Evolutionary conservation across 2,329 filamentous ascomycete genomes (phyloP).

Genomic region (Tolypocladium inflatum): DNA sequence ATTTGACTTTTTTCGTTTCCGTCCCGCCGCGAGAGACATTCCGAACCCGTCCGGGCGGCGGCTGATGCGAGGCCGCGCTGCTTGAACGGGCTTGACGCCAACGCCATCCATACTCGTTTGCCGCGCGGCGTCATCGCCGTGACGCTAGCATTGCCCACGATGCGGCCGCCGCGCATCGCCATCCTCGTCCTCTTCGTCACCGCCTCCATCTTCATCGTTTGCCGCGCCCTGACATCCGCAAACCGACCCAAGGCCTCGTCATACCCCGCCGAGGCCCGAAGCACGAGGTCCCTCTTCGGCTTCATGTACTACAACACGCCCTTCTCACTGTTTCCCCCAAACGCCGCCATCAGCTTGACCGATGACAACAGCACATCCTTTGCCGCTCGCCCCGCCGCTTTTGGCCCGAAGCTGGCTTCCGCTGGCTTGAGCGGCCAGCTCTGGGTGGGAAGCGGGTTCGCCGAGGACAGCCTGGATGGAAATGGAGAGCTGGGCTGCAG

Average conservation of each 20-base stretch:
- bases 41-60: not conserved
- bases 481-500: constrained; percentile 91
- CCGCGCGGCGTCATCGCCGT: not conserved
- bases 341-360: constrained; percentile 89
- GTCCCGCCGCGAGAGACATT: not conserved
- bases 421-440: constrained; percentile 79
- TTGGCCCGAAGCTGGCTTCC: constrained; percentile 69
- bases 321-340: constrained; percentile 86
- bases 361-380: constrained; percentile 99
- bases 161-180: constrained; percentile 45
- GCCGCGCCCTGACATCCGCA: constrained; percentile 38
- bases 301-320: constrained; percentile 66
- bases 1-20: not conserved
- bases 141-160: constrained; percentile 20
- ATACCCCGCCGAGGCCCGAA: constrained; percentile 11
- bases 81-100: constrained; percentile 4
- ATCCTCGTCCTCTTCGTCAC: constrained; percentile 45
- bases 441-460: constrained; percentile 90
- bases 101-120: not conserved
- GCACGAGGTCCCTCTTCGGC: constrained; percentile 19
- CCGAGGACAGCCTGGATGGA: constrained; percentile 61
- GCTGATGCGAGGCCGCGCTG: constrained; percentile 1
- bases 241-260: constrained; percentile 14
- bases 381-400: constrained; percentile 83
- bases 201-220: constrained; percentile 45